A percentile compares a stretch with the other conserved stretches of the same genome.
Evolutionary conservation across 768 basidiomycete species (phyloP).

Genomic region (Epithele typhae): DNA sequence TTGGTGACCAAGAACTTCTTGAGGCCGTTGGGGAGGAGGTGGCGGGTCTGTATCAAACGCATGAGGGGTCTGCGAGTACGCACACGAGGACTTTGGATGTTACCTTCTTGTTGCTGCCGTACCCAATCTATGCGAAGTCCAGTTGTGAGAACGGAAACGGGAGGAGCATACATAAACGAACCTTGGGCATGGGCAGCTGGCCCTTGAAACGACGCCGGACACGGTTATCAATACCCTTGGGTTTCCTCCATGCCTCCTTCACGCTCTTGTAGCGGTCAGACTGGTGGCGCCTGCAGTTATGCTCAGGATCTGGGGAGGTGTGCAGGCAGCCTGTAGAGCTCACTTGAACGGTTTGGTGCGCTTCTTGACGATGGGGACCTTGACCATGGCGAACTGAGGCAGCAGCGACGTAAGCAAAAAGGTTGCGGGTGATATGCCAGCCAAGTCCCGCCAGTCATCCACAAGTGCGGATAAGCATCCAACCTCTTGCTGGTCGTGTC

Average conservation of each 20-base stretch:
- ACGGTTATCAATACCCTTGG: conserved; percentile 99
- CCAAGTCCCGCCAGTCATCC: conserved; percentile 20
- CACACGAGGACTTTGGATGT: no score
- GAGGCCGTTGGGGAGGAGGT: conserved; percentile 91
- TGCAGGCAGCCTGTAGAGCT: conserved; percentile 25
- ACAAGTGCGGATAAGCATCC: conserved; percentile 16
- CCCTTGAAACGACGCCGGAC: conserved; percentile 95
- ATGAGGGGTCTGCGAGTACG: no score
- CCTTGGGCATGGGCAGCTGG: conserved; percentile 95
- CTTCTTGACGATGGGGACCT: conserved; percentile 86
- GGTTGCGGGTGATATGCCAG: conserved; percentile 4
- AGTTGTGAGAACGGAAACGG: not conserved
- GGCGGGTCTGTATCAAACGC: conserved; percentile 88
- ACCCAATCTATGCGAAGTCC: conserved; percentile 63
- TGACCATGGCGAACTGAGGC: conserved; percentile 40
- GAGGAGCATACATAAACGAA: conserved; percentile 29
- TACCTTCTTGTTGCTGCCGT: conserved; percentile 85
- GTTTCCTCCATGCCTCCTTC: conserved; percentile 99
- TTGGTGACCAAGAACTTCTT: conserved; percentile 97
- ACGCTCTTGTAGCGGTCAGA: conserved; percentile 96
- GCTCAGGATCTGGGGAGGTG: not conserved
- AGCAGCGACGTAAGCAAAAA: not conserved
- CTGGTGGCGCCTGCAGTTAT: conserved; percentile 79
- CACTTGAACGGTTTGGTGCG: conserved; percentile 97
- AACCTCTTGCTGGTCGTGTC: conserved; percentile 8